Evolutionary conservation across 805 yeast genomes (phyloP).

Genomic region (Ogataea philodendri): DNA sequence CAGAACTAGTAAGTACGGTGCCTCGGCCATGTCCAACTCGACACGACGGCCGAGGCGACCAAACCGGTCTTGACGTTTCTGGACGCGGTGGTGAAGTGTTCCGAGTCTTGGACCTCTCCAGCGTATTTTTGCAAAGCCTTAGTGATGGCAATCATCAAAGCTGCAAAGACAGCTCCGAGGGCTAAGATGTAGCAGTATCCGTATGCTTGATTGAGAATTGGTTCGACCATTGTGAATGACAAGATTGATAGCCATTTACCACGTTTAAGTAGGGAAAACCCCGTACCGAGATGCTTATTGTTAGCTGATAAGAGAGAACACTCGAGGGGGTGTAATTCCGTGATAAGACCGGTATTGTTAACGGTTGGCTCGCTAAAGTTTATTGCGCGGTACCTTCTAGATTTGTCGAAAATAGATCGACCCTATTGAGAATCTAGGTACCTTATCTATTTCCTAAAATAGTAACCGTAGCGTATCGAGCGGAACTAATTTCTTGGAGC

Average conservation of each 20-base stretch:
- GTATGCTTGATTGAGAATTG: constrained; percentile 33
- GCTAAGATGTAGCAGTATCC: constrained; percentile 43
- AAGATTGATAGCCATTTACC: neutral
- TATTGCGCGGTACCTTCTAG: no score
- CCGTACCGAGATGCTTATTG: no score
- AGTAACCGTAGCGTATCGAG: neutral
- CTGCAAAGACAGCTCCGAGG: constrained; percentile 45
- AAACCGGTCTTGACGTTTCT: constrained; percentile 44
- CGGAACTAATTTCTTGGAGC: neutral
- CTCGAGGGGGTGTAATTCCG: no score
- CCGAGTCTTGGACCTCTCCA: constrained; percentile 42
- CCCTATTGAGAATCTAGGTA: neutral
- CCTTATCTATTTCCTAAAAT: constrained; percentile 2
- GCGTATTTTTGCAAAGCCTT: constrained; percentile 35
- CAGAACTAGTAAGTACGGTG: constrained; percentile 28
- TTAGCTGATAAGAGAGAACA: neutral
- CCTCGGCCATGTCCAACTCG: constrained; percentile 39
- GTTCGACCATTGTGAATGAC: constrained; percentile 22
- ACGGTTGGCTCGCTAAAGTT: no score
- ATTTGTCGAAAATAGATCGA: no score
- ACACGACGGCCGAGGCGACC: constrained; percentile 42
- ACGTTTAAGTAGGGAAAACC: constrained; percentile 1
- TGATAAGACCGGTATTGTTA: neutral
- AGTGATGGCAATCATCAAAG: constrained; percentile 41
- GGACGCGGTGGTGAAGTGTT: constrained; percentile 45